Evolutionary conservation across 2,329 filamentous ascomycete species (phyloP), one percentile per base, ranked within the genome.

Genomic region (Trichoderma aggressivum): DNA sequence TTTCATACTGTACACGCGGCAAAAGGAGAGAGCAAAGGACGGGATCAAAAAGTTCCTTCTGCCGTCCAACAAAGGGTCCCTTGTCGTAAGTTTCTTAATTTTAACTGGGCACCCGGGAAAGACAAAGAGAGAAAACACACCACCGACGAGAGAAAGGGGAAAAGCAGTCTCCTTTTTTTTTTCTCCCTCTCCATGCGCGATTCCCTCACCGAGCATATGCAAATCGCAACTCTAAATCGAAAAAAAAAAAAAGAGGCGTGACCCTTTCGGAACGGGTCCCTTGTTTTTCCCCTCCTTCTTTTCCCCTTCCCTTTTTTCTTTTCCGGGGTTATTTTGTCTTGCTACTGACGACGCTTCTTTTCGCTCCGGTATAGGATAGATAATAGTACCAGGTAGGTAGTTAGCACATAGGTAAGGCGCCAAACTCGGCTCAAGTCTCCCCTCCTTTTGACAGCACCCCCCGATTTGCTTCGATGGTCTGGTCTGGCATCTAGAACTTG

Each of bases 181-280:
- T n/a, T n/a, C n/a, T n/a, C n/a, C n/a, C n/a, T 39, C 60, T 4
- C 36, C 18, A 63, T 50, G n/a, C 61, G 28, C 61, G 61, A 53
- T 47, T 65, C 30, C 24, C 26, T n/a, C 18, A 56, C 55, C 53
- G 47, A 39, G 26, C 36, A 68, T 50, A 68, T 68, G 55, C 65
- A 60, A 50, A 34, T 39, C 36, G 36, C 36, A 60, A 60, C 65
- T 60, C 53, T 68, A 68, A 60, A 50, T 24, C 43, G 36, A n/a
- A n/a, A n/a, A n/a, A n/a, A n/a, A n/a, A n/a, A 28, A 39, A 36
- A 50, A 21, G 65, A 68, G 65, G 55, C 55, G 55, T 50, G 65
- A 50, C 55, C n/a, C 65, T 68, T 68, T 60, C 36, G 36, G 65
- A 68, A 68, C 55, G 32, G 50, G 55, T 68, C 55, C 55, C 55